A percentile compares a stretch with the other conserved stretches of the same genome.
These are phyloP conservation scores for Neonectria ditissima DNA, from an alignment of 2,329 filamentous ascomycete species.

Conservation along the genomic window DNA sequence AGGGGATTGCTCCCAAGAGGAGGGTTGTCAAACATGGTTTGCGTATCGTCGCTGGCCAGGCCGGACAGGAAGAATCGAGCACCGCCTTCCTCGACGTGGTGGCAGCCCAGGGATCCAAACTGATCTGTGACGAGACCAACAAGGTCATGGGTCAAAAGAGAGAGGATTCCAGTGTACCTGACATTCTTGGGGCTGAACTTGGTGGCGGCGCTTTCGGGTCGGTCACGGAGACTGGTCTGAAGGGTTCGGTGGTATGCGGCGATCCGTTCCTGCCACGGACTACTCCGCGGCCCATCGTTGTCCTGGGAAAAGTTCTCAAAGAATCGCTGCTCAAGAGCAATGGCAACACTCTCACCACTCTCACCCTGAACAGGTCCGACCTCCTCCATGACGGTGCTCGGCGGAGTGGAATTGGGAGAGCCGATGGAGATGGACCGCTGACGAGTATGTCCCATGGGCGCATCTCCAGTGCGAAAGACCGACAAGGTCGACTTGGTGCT, in stretches of 20 bases:
- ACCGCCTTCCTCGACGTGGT: slow-evolving; percentile 43
- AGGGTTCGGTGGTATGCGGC: slow-evolving; percentile 33
- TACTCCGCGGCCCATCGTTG: slow-evolving; percentile 22
- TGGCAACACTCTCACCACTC: slow-evolving; percentile 44
- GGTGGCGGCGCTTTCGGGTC: slow-evolving; percentile 28
- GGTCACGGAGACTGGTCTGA: slow-evolving; percentile 26
- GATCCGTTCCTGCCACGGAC: slow-evolving; percentile 40
- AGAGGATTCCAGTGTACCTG: slow-evolving; percentile 44
- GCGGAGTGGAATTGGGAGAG: slow-evolving; percentile 42
- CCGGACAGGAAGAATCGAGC: slow-evolving; percentile 46
- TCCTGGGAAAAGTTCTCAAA: slow-evolving; percentile 45
- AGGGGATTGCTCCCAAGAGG: slow-evolving; percentile 42
- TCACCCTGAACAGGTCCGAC: slow-evolving; percentile 23
- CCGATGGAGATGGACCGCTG: slow-evolving; percentile 43
- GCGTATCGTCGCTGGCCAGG: slow-evolving; percentile 43
- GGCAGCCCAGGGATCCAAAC: slow-evolving; percentile 48
- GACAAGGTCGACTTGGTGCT: slow-evolving; percentile 34
- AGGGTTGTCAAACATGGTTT: slow-evolving; percentile 48
- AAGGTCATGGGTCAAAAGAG: slow-evolving; percentile 47
- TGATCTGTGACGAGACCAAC: slow-evolving; percentile 46
- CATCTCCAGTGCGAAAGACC: slow-evolving; percentile 30
- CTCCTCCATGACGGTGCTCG: slow-evolving; percentile 39
- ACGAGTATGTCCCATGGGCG: slow-evolving; percentile 35
- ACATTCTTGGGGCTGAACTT: slow-evolving; percentile 36
- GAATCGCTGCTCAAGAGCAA: slow-evolving; percentile 47